Base-by-base conservation (phyloP, 2,329 filamentous ascomycete species). In the Aspergillus ruber region DNA sequence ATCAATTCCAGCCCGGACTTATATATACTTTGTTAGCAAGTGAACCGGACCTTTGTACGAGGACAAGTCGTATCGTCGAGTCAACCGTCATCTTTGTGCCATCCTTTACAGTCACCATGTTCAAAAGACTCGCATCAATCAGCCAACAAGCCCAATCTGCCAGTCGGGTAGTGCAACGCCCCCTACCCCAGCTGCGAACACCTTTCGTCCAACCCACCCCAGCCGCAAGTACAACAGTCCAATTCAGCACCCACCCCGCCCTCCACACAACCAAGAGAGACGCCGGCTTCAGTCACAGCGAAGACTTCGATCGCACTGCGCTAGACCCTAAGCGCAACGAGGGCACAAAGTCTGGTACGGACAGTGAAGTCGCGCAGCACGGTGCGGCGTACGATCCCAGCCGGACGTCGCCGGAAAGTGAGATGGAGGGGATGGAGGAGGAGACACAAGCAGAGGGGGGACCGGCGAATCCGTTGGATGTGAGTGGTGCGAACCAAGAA, bases 371-470 rank as follows among this genome's bases (percentile, higher is more conserved):
- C 0, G 74, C 77, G 0, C 71, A 76, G 25, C 72, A 78, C 48
- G 74, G 83, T 38, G 77, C 83, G 0, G 84, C 89, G 1, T 94
- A 87, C 67, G 77, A 88, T 62, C 81, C 83, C 0, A 68, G 74
- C 47, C 80, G 80, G 63, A 90, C 86, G 21, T 71, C 75, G 17
- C 88, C 88, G 0, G 83, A 89, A 61, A 60, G 68, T 18, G 79
- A 82, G 33, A 50, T 65, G 8, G 50, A 58, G 15, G 62, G 60
- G 4, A 60, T 64, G 1, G 57, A 59, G 41, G 47, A 57, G 32
- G 67, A 78, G 72, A 56, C 62, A 51, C 54, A 68, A 5, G 68
- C 63, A 6, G 60, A 70, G 25, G 72, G 66, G 3, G 64, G 68
- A 53, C 54, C 61, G 20, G 65, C 65, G 29, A 77, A 78, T 55